These are phyloP conservation scores for Chrysopogon serrulatus DNA, from an alignment of 176 grass and related monocot genomes.

Conservation along the genomic window DNA sequence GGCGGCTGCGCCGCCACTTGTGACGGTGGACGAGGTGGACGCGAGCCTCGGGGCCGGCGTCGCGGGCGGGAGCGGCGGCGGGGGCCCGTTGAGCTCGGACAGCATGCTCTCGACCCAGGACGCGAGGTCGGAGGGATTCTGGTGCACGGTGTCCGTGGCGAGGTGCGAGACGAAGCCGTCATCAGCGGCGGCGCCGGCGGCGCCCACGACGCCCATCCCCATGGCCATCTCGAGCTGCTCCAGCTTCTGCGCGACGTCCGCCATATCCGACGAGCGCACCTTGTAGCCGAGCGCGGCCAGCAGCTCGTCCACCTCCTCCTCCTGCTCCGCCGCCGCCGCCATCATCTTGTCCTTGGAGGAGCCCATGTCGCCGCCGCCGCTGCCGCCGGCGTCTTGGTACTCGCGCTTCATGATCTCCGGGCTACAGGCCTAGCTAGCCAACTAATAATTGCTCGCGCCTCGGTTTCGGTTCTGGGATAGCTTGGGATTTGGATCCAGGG, in stretches of 20 bases:
- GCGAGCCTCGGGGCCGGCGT: not conserved
- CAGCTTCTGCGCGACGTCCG: slow-evolving; percentile 91
- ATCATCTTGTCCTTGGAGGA: slow-evolving; percentile 37
- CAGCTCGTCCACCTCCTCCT: slow-evolving; percentile 79
- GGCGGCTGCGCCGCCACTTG: not conserved
- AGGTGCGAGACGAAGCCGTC: slow-evolving; percentile 50
- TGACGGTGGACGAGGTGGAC: slow-evolving; percentile 26
- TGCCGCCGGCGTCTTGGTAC: slow-evolving; percentile 53
- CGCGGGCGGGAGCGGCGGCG: slow-evolving; percentile 42
- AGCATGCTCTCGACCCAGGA: slow-evolving; percentile 93
- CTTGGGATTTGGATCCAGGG: slow-evolving; percentile 46
- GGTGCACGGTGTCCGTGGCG: slow-evolving; percentile 81
- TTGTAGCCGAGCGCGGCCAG: slow-evolving; percentile 93
- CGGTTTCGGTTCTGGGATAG: slow-evolving; percentile 28
- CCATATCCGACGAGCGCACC: slow-evolving; percentile 91
- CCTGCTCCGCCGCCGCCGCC: slow-evolving; percentile 15
- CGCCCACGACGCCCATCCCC: slow-evolving; percentile 40
- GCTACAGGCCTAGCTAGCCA: not conserved
- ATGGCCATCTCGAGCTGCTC: slow-evolving; percentile 99
- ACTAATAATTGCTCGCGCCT: slow-evolving; percentile 34
- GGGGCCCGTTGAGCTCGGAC: slow-evolving; percentile 76
- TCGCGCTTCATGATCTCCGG: slow-evolving; percentile 63
- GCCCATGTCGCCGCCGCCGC: slow-evolving; percentile 14
- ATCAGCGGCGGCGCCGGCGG: slow-evolving; percentile 9
- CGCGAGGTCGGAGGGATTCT: slow-evolving; percentile 81